Base-by-base conservation (phyloP, 2,329 filamentous ascomycete genomes). In the Metarhizium robertsii region DNA sequence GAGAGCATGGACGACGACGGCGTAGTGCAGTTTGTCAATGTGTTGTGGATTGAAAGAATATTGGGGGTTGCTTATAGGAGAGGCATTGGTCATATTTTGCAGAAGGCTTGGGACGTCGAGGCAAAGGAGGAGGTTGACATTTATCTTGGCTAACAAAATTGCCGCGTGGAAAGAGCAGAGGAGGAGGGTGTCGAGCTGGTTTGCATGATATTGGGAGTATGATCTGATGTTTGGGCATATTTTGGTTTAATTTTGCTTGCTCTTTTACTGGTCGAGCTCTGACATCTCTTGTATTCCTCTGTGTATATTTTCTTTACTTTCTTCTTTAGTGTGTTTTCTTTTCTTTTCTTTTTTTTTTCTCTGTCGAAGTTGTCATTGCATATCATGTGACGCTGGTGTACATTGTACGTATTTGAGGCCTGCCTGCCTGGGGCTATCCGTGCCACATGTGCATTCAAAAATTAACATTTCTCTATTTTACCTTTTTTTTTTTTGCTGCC, bases 1-100 rank as follows among this genome's bases (percentile, higher is more conserved):
- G 73, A 74, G 56, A 66, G 71, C 52, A 70, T 70, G 64, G 71
- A 74, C 55, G 62, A 64, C 1, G 72, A 77, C 53, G 72, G 73
- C 36, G 65, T 68, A 36, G 64, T 78, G 32, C 73, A 77, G 55
- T 71, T 76, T 61, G 70, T 76, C 18, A 76, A 76, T 32, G 74
- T 76, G 43, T 59, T 76, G 36, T 76, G 74, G 74, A 69, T 76
- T 18, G 74, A 76, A 65, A 64, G 73, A 29, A 74, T 76, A 20
- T 72, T 72, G 10, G 73, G 68, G 16, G 65, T 76, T 54, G 68
- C 68, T 6, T 75, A 71, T 56, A 62, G 74, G 18, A 61, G 73
- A 32, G 74, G 74, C 3, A 64, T 76, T 32, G 74, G 74, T 0
- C 73, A 75, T 59, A 67, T 76, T 5, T 53, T 76, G 50, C 64